Evolutionary conservation across 257 asterid species (phyloP).

Genomic region (Solanum megistacrolobum): DNA sequence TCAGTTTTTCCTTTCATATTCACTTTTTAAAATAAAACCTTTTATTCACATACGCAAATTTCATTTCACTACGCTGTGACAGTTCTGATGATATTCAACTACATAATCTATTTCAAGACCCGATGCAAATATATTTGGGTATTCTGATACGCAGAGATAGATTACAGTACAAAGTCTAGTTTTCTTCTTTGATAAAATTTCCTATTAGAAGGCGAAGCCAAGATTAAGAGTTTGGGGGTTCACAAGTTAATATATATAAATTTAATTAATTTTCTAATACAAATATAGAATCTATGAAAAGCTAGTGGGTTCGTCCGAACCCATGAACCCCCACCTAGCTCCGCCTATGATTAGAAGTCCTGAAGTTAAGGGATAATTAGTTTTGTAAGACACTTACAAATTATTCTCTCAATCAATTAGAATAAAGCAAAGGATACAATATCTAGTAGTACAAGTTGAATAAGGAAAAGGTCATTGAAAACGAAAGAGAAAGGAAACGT

Average conservation of each 20-base stretch:
- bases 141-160: background rate
- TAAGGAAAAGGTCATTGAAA: background rate
- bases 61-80: background rate
- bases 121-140: background rate
- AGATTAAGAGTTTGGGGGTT: too few relatives aligned
- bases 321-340: too few relatives aligned
- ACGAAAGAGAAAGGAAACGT: background rate
- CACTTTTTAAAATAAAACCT: background rate
- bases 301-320: too few relatives aligned
- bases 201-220: background rate
- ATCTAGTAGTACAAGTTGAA: background rate
- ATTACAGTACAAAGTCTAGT: background rate
- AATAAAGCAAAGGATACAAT: background rate
- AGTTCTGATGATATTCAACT: background rate
- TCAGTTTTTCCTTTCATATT: background rate
- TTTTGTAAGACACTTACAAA: background rate
- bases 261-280: too few relatives aligned
- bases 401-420: background rate
- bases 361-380: background rate
- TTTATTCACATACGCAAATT: background rate
- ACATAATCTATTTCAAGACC: background rate
- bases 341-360: background rate
- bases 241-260: too few relatives aligned
- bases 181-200: background rate
- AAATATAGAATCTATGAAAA: too few relatives aligned